Conservation (phyloP, 2,329 filamentous ascomycete species). For the Colletotrichum euphorbiae region DNA sequence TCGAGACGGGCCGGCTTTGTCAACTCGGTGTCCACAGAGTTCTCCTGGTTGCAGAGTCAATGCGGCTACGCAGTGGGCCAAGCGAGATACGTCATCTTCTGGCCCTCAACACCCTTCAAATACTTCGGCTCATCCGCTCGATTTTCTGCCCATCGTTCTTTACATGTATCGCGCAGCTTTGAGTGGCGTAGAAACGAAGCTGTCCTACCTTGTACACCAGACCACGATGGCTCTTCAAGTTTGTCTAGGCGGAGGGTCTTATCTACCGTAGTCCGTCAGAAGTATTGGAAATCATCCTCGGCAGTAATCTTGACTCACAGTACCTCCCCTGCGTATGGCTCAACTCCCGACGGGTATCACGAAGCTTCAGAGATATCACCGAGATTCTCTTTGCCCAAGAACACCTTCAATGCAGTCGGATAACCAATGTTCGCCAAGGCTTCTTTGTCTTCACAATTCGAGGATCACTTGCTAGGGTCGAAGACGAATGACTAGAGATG, state of each 20-base stretch:
- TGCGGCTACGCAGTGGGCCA: too few species aligned
- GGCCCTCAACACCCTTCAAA: too few species aligned
- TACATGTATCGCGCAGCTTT: too few species aligned
- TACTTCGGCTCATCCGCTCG: too few species aligned
- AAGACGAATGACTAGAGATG: not conserved
- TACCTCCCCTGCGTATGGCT: constrained; percentile 39
- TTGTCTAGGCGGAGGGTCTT: not conserved
- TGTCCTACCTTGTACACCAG: too few species aligned
- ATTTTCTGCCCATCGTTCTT: too few species aligned
- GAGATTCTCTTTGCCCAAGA: constrained; percentile 34
- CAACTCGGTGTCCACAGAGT: too few species aligned
- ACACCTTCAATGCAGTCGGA: constrained; percentile 32
- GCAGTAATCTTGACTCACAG: constrained; percentile 33
- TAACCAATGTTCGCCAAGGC: constrained; percentile 27
- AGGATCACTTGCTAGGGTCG: not conserved
- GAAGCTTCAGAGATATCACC: constrained; percentile 31
- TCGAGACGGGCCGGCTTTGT: too few species aligned
- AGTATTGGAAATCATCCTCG: constrained; percentile 36
- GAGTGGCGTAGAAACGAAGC: too few species aligned
- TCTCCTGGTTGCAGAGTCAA: too few species aligned
- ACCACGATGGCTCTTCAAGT: not conserved
- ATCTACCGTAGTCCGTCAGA: constrained; percentile 40
- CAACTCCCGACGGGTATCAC: constrained; percentile 39
- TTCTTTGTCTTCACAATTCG: not conserved
- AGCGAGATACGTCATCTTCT: too few species aligned